phyloP scores from a whole-genome alignment of 257 asterid genomes.

The Solanum peruvianum region DNA sequence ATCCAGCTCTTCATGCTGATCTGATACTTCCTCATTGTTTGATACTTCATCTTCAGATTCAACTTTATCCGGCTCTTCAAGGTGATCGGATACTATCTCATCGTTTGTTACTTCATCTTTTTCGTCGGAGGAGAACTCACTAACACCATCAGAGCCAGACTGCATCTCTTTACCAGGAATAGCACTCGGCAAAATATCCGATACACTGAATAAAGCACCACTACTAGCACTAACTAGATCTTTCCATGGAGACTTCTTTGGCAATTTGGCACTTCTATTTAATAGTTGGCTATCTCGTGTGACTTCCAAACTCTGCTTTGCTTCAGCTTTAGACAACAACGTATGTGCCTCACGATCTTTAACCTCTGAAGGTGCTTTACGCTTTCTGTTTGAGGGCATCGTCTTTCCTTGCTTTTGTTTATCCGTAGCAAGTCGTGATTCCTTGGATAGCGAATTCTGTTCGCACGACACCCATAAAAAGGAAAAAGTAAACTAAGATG shows the following conservation, averaged over 20 bases:
- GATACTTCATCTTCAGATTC: neutral
- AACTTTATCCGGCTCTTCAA: slow-evolving; percentile 10
- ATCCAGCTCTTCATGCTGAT: slow-evolving; percentile 8
- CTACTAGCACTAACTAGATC: slow-evolving; percentile 24
- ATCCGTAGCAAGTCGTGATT: neutral
- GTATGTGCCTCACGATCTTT: slow-evolving; percentile 9
- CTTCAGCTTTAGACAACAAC: slow-evolving; percentile 5
- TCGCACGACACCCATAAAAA: neutral
- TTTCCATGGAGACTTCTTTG: slow-evolving; percentile 34
- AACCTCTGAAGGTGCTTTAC: slow-evolving; percentile 20
- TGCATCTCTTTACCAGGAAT: slow-evolving; percentile 17
- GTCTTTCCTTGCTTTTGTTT: slow-evolving; percentile 2
- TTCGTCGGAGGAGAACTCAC: slow-evolving; percentile 3
- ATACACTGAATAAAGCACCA: slow-evolving; percentile 26
- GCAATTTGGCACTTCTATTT: slow-evolving; percentile 5
- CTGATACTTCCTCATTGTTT: neutral
- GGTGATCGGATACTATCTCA: neutral
- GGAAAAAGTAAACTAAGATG: neutral
- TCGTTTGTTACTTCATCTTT: neutral
- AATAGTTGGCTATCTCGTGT: slow-evolving; percentile 8
- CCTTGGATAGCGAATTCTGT: slow-evolving; percentile 22
- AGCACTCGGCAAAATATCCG: slow-evolving; percentile 24
- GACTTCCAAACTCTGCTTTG: neutral
- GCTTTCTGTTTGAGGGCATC: slow-evolving; percentile 27
- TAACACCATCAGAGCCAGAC: slow-evolving; percentile 7